These are phyloP conservation scores for Myxozyma mucilagina DNA, from an alignment of 805 yeast species.

Conservation along the genomic window DNA sequence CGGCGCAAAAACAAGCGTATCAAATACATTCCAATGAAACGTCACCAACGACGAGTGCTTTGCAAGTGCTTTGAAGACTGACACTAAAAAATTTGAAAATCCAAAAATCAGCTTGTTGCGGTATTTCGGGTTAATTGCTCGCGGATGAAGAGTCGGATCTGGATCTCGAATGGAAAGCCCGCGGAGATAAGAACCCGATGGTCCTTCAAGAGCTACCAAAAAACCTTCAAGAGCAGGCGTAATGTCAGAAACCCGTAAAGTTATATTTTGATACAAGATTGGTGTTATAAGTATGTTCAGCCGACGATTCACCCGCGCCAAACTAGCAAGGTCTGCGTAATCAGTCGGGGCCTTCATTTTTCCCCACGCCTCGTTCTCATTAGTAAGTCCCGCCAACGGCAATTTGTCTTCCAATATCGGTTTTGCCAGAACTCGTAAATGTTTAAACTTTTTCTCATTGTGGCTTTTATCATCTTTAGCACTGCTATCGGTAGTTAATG, in stretches of 20 bases:
- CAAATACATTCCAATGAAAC: slow-evolving; percentile 32
- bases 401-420: background rate
- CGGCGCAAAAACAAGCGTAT: slow-evolving; percentile 26
- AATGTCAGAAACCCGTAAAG: slow-evolving; percentile 14
- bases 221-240: slow-evolving; percentile 8
- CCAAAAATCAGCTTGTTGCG: slow-evolving; percentile 27
- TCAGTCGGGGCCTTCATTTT: slow-evolving; percentile 2
- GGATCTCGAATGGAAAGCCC: slow-evolving; percentile 27
- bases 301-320: slow-evolving; percentile 18
- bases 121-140: slow-evolving; percentile 29
- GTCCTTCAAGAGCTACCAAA: slow-evolving; percentile 14
- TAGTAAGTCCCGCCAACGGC: background rate
- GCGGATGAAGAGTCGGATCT: slow-evolving; percentile 23
- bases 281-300: slow-evolving; percentile 23
- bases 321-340: slow-evolving; percentile 15
- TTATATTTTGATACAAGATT: slow-evolving; percentile 17
- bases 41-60: background rate
- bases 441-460: background rate
- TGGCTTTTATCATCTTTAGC: no score
- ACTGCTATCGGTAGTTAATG: slow-evolving; percentile 2
- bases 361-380: no score
- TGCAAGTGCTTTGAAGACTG: slow-evolving; percentile 13
- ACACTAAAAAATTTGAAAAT: slow-evolving; percentile 20
- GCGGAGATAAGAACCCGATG: slow-evolving; percentile 17
- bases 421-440: background rate